Evolutionary conservation across 2,329 filamentous ascomycete genomes (phyloP).

Genomic region (Exophiala calicioides): DNA sequence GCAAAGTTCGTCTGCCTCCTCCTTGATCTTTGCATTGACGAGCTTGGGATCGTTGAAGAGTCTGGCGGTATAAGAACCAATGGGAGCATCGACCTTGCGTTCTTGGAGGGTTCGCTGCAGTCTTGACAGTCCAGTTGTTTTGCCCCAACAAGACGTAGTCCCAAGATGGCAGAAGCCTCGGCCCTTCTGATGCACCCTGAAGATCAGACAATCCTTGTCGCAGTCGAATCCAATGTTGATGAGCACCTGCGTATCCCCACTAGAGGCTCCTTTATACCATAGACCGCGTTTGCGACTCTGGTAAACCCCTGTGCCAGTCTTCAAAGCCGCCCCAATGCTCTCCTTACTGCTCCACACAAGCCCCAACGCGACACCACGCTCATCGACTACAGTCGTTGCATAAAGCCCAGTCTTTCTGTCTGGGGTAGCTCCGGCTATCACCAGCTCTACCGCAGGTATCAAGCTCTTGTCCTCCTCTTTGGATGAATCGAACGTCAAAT

Average conservation of each 20-base stretch:
- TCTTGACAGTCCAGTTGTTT: slow-evolving; percentile 75
- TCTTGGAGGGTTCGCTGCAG: slow-evolving; percentile 84
- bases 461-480: slow-evolving; percentile 57
- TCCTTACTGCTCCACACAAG: slow-evolving; percentile 93
- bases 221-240: slow-evolving; percentile 85
- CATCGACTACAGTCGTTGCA: slow-evolving; percentile 87
- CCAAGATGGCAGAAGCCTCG: slow-evolving; percentile 91
- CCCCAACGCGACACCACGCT: slow-evolving; percentile 79
- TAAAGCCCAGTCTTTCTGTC: slow-evolving; percentile 83
- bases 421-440: slow-evolving; percentile 74
- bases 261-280: slow-evolving; percentile 96
- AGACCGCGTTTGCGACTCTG: slow-evolving; percentile 93
- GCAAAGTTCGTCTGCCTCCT: slow-evolving; percentile 94
- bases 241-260: slow-evolving; percentile 89
- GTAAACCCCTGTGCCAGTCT: slow-evolving; percentile 82
- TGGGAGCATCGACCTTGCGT: slow-evolving; percentile 78
- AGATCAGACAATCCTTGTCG: slow-evolving; percentile 88
- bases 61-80: slow-evolving; percentile 88
- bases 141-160: slow-evolving; percentile 88
- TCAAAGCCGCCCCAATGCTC: slow-evolving; percentile 82
- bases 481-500: slow-evolving; percentile 66
- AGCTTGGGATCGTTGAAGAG: slow-evolving; percentile 91
- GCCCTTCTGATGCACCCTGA: slow-evolving; percentile 86
- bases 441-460: slow-evolving; percentile 68
- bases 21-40: slow-evolving; percentile 93